A percentile compares a stretch with the other conserved stretches of the same genome.
Evolutionary conservation across 805 yeast genomes (phyloP).

Genomic region (Cyberlindnera maclurae): DNA sequence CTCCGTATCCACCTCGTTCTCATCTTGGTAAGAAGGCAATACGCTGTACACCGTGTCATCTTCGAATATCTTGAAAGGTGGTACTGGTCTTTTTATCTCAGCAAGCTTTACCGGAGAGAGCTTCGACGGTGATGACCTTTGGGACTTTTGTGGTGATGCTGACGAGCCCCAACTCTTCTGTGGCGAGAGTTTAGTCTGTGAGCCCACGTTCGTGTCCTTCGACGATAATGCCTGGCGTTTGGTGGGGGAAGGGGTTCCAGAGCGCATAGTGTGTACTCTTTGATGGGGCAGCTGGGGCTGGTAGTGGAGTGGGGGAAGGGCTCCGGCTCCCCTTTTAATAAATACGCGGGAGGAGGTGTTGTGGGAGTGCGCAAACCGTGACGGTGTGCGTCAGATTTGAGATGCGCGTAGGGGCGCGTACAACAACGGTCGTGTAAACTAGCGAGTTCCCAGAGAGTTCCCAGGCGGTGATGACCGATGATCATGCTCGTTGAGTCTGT

Average conservation of each 20-base stretch:
- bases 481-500: too few species aligned
- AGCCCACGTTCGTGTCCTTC: conserved; percentile 19
- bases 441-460: too few species aligned
- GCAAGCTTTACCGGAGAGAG: not conserved
- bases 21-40: conserved; percentile 12
- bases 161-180: not conserved
- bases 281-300: too few species aligned
- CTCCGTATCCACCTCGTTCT: conserved; percentile 12
- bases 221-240: conserved; percentile 20
- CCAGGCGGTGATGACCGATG: too few species aligned
- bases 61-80: conserved; percentile 20
- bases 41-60: conserved; percentile 20
- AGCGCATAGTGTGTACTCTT: not conserved
- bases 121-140: conserved; percentile 3
- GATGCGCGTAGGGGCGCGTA: too few species aligned
- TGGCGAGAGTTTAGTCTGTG: not conserved
- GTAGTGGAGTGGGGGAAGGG: too few species aligned
- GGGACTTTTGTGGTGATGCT: conserved; percentile 8
- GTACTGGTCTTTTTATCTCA: conserved; percentile 6
- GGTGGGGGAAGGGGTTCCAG: conserved; percentile 8
- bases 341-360: too few species aligned
- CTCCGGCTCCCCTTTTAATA: not conserved
- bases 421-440: too few species aligned
- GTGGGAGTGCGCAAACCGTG: too few species aligned
- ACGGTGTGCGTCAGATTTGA: too few species aligned